Evolutionary conservation across 2,329 filamentous ascomycete species (phyloP), one percentile per base, ranked within the genome.

Genomic region (Thelonectria discophora): DNA sequence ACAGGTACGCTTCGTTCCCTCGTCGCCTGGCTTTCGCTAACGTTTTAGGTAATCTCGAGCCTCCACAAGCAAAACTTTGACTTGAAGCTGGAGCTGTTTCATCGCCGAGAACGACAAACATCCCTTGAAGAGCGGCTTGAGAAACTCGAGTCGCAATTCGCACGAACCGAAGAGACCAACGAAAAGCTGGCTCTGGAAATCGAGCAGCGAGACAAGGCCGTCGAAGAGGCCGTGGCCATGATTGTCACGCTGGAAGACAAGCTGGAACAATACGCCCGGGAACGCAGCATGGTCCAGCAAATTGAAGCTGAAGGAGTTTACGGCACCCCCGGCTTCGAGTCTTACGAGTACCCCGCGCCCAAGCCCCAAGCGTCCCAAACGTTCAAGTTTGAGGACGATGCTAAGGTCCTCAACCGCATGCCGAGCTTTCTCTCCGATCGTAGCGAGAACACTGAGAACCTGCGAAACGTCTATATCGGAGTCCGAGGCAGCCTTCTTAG

Each of bases 31-130:
- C 18, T 2, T 11, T 24, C 5, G 30, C 64, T 69, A 60, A 68
- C 56, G 32, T 17, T 32, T 48, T 45, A 90, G 83, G 86, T 88
- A 55, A 77, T 92, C 54, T 90, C 89, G 5, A 88, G 81, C 1
- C 77, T 92, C 20, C 87, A 89, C 74, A 93, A 93, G 72, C 86
- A 91, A 76, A 93, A 92, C 70, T 93, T 92, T 67, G 89, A 91
- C 66, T 81, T 93, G 43, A 92, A 93, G 74, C 80, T 92, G 32
- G 89, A 92, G 72, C 76, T 93, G 1, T 91, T 85, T 67, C 89
- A 92, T 71, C 83, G 88, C 7, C 82, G 90, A 27, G 86, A 92
- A 75, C 82, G 84, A 55, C 88, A 90, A 69, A 81, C 81, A 9
- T 78, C 78, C 20, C 70, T 92, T 34, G 88, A 91, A 70, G 80